Evolutionary conservation across 176 grass and related monocot genomes (phyloP).

Genomic region (Triticum turgidum): DNA sequence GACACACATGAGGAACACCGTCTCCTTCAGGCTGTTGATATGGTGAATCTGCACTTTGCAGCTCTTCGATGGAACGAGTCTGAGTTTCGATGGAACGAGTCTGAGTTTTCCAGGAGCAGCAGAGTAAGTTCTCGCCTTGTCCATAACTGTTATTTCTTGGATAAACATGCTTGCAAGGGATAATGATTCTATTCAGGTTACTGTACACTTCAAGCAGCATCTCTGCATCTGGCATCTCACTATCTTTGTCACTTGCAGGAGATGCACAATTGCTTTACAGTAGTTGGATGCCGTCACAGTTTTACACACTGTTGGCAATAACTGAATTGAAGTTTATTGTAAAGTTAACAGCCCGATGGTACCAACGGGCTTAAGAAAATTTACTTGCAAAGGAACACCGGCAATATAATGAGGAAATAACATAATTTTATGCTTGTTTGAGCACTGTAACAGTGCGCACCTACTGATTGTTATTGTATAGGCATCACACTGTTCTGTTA

Average conservation of each 20-base stretch:
- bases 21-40: constrained; percentile 24
- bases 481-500: neutral
- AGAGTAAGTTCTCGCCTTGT: constrained; percentile 16
- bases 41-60: neutral
- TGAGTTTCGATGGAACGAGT: neutral
- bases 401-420: neutral
- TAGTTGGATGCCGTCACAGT: neutral
- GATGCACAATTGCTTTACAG: constrained; percentile 14
- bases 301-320: constrained; percentile 9
- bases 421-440: neutral
- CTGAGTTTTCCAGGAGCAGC: neutral
- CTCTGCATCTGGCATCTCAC: constrained; percentile 13
- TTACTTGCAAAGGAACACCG: constrained; percentile 3
- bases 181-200: constrained; percentile 14
- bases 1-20: constrained; percentile 33
- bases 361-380: neutral
- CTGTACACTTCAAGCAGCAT: constrained; percentile 2
- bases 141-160: neutral
- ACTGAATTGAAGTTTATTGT: constrained; percentile 11
- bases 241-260: constrained; percentile 33
- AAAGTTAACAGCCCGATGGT: constrained; percentile 9
- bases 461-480: neutral
- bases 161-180: constrained; percentile 1
- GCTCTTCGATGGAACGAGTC: neutral
- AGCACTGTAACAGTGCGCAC: neutral